Evolutionary conservation across 805 yeast genomes (phyloP), one percentile per base, ranked within the genome.

Genomic region (Yarrowia keelungensis): DNA sequence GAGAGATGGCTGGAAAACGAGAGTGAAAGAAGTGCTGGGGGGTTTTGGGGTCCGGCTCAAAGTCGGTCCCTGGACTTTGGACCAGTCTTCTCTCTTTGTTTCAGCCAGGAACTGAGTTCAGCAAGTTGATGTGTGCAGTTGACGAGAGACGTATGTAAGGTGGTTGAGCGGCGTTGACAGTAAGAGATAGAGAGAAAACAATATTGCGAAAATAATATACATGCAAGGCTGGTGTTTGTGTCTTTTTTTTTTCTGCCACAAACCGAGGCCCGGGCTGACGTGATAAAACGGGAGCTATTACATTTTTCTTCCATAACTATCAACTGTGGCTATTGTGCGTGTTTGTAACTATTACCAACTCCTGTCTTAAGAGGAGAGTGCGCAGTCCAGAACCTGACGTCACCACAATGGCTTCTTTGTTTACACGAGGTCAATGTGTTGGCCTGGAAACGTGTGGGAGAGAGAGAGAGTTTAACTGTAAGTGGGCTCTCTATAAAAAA

Each of bases 401-500:
- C 62, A 54, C 46, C 46, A 56, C 62, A 56, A 56, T 56, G 47
- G 47, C 39, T 56, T 56, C 62, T 56, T 56, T 56, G 62, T 56
- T 41, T 26, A 39, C 61, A 54, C 46, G 46, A 15, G 42, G 47
- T 56, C 62, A 56, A 56, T 56, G 62, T 56, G 62, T 56, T 56
- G 62, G 62, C 62, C 62, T 56, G 62, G 62, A 56, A 56, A 56
- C 62, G 62, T 56, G 62, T 56, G 47, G 7, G 19, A n/a, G 59
- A 16, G 49, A 19, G 56, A 8, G 2, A 7, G 16, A 49, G 14
- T 38, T n/a, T 49, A 35, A n/a, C 22, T 19, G 14, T 26, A 32
- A 32, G 32, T 26, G 32, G 32, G 32, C 32, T 26, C 32, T 26
- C 15, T 36, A 2, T 11, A 10, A 10, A 45, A 38, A 19, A 3